Conservation (phyloP, 2,329 filamentous ascomycete genomes). For the Canariomyces notabilis region DNA sequence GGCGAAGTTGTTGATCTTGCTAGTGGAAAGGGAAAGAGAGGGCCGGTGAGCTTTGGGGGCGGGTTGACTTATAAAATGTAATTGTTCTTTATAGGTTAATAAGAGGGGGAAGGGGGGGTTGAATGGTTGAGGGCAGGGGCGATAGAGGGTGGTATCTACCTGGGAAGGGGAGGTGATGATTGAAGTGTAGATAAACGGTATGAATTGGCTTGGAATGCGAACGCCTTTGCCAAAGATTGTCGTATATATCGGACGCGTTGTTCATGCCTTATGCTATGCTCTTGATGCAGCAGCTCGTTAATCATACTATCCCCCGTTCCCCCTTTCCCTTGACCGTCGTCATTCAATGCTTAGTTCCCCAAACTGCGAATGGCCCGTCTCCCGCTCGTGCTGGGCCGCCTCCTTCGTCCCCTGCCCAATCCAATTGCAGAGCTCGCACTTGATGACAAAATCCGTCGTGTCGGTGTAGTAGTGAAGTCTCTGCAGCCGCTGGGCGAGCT, state of each 20-base stretch:
- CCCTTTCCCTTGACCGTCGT: background rate
- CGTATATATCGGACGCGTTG: no score
- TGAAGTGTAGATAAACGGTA: no score
- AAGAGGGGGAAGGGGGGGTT: background rate
- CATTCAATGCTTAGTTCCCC: slow-evolving; percentile 30
- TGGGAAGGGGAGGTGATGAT: no score
- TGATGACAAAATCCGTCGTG: slow-evolving; percentile 71
- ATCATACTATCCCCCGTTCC: background rate
- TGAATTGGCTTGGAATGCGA: no score
- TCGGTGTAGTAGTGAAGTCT: slow-evolving; percentile 83
- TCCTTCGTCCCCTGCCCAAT: slow-evolving; percentile 61
- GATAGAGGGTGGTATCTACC: no score
- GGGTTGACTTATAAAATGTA: slow-evolving; percentile 44
- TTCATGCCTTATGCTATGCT: no score
- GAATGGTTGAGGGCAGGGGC: background rate
- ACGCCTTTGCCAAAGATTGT: no score
- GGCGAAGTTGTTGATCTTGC: slow-evolving; percentile 39
- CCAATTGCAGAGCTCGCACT: slow-evolving; percentile 69
- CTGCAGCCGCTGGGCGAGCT: slow-evolving; percentile 60
- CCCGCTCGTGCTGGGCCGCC: slow-evolving; percentile 52
- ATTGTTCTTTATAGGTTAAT: no score
- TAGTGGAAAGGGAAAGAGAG: slow-evolving; percentile 35
- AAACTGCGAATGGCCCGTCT: slow-evolving; percentile 53
- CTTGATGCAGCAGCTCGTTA: no score
- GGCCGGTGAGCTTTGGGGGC: slow-evolving; percentile 45